These are phyloP conservation scores for Taiozyma sp. DNA, from an alignment of 1,139 yeast genomes.

Conservation along the genomic window DNA sequence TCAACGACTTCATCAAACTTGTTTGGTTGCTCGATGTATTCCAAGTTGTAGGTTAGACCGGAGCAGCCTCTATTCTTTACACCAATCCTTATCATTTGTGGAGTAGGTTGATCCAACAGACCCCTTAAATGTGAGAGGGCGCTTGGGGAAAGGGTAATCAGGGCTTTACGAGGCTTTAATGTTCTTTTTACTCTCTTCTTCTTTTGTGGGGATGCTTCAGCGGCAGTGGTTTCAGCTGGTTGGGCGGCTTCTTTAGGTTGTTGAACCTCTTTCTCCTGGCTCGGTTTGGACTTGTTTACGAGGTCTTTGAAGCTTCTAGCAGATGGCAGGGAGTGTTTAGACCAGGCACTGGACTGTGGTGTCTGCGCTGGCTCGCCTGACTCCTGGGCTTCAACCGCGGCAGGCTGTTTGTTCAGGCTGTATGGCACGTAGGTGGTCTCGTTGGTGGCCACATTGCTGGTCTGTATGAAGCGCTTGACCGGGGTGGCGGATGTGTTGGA, in stretches of 20 bases:
- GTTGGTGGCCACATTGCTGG: constrained; percentile 4
- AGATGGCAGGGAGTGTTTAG: constrained; percentile 22
- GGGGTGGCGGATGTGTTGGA: constrained; percentile 4
- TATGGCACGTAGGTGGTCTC: constrained; percentile 7
- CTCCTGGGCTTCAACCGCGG: not conserved
- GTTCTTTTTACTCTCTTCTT: constrained; percentile 56
- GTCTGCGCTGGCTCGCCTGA: not conserved
- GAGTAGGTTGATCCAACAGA: constrained; percentile 74
- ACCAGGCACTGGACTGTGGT: constrained; percentile 12
- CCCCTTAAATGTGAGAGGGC: constrained; percentile 70
- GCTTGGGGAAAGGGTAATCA: constrained; percentile 69
- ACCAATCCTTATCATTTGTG: constrained; percentile 85
- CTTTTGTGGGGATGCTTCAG: constrained; percentile 7
- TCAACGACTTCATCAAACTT: constrained; percentile 90
- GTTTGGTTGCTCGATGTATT: constrained; percentile 84
- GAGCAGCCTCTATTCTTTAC: constrained; percentile 97
- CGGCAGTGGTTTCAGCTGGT: constrained; percentile 1
- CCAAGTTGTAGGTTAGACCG: constrained; percentile 86
- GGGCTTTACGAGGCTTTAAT: constrained; percentile 82
- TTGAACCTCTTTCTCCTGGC: constrained; percentile 2
- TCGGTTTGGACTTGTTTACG: constrained; percentile 14
- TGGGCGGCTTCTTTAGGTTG: not conserved
- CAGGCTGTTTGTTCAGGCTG: not conserved
- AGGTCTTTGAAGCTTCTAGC: constrained; percentile 23
- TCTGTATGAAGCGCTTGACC: constrained; percentile 5